Evolutionary conservation across 345 rosid genomes (phyloP).

Genomic region (Linum trigynum): DNA sequence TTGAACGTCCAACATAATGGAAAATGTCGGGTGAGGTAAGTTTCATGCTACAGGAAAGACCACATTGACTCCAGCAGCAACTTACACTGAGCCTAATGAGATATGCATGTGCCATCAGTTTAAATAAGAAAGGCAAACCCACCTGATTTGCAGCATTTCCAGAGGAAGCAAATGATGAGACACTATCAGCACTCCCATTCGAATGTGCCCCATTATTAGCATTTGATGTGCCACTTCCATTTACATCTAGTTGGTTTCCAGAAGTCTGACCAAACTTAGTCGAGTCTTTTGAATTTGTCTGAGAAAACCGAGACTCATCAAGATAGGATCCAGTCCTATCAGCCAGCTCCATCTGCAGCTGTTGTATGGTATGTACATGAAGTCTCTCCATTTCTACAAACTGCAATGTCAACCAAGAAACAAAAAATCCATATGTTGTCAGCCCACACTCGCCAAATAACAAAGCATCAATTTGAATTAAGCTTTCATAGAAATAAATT

Average conservation of each 20-base stretch:
- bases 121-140: background rate
- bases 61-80: too few relatives aligned
- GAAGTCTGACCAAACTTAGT: slow-evolving; percentile 47
- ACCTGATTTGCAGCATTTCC: slow-evolving; percentile 52
- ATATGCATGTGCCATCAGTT: too few relatives aligned
- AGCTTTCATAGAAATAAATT: too few relatives aligned
- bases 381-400: slow-evolving; percentile 83
- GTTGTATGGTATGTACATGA: slow-evolving; percentile 75
- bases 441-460: background rate
- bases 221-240: slow-evolving; percentile 29
- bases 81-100: too few relatives aligned
- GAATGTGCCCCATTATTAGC: slow-evolving; percentile 27
- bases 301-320: slow-evolving; percentile 40
- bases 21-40: too few relatives aligned
- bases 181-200: slow-evolving; percentile 45
- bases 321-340: slow-evolving; percentile 55
- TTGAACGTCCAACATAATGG: too few relatives aligned
- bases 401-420: slow-evolving; percentile 29
- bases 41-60: too few relatives aligned
- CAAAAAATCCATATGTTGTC: too few relatives aligned
- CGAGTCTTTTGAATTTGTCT: slow-evolving; percentile 37
- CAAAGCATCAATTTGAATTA: too few relatives aligned
- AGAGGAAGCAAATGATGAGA: slow-evolving; percentile 36
- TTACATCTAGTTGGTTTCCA: slow-evolving; percentile 47
- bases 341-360: slow-evolving; percentile 76